Base-by-base conservation (phyloP, 257 asterid genomes). In the Agastache rugosa region DNA sequence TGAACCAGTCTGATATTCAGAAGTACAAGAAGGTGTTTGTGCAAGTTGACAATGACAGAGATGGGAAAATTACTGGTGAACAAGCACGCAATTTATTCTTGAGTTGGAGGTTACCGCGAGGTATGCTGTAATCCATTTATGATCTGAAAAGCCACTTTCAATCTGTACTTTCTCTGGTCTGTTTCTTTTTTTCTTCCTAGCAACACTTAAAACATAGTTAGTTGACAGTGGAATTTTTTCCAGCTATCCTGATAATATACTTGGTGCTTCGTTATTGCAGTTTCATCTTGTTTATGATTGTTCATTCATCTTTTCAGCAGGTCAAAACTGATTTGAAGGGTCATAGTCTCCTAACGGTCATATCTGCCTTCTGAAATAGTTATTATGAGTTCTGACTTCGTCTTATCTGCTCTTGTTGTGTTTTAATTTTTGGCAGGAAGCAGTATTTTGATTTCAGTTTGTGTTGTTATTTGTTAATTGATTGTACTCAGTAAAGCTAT, bases 81-180 rank as follows among this genome's bases (percentile, higher is more conserved):
- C 94, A 95, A 90, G 99, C 99, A 7, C 95, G 94, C 50, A 83
- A 88, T 82, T 90, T 95, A 69, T 95, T 95, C 83, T 85, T 95
- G 78, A 95, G 98, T 84, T 95, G 99, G 99, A 88, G 81, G 90
- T 86, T 85, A 77, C 97, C 98, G 42, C 86, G 90, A 87, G 98
- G 98, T 95, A 80, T 29, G 71, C 60, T 72, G 8, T 69, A 34
- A 53, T 45, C 20, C 42, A 53, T 78, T 45, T 51, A 64, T 15
- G 14, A 61, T 44, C 53, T 60, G 12, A 54, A 66, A 64, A 8
- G 60, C 39, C 15, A 39, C 25, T 50, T 35, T 44, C 34, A 34
- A 14, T 71, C 55, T 70, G 45, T 60, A 47, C 62, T 50, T 63
- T 68, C 35, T 65, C 65, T 61, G 67, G 27, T 51, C 42, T 29